These are phyloP conservation scores for Schwanniomyces yamadae DNA, from an alignment of 805 yeast genomes.

Conservation along the genomic window DNA sequence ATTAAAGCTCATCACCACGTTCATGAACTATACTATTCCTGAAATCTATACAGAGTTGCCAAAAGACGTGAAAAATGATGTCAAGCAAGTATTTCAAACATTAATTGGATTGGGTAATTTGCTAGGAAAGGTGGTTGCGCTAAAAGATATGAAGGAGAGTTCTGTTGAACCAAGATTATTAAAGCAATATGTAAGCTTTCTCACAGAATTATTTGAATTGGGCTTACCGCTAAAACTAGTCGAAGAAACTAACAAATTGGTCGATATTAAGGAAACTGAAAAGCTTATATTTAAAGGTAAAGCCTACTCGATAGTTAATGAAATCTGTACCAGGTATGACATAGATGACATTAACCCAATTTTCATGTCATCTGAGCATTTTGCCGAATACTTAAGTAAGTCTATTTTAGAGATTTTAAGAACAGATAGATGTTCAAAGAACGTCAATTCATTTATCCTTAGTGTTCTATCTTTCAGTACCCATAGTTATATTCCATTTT, in stretches of 20 bases:
- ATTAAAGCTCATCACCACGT: constrained; percentile 16
- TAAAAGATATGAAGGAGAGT: constrained; percentile 4
- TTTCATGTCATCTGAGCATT: constrained; percentile 17
- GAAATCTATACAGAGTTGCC: constrained; percentile 24
- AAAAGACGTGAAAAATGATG: constrained; percentile 5
- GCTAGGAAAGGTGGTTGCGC: constrained; percentile 12
- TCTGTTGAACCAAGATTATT: constrained; percentile 4
- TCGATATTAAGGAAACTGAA: constrained; percentile 32
- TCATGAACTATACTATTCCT: constrained; percentile 35
- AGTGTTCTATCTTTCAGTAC: constrained; percentile 24
- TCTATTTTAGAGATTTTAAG: constrained; percentile 16
- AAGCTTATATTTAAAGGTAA: constrained; percentile 37
- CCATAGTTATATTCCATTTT: constrained; percentile 13
- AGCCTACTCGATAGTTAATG: constrained; percentile 24
- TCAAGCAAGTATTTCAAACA: constrained; percentile 18
- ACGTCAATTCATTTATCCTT: constrained; percentile 15
- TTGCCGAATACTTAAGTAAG: constrained; percentile 17
- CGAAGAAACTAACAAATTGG: not conserved
- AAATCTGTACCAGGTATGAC: constrained; percentile 11
- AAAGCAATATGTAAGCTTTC: constrained; percentile 2
- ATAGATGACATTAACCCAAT: constrained; percentile 8
- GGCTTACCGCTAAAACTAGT: constrained; percentile 14
- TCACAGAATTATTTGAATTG: constrained; percentile 9
- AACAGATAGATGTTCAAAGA: not conserved
- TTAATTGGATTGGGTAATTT: constrained; percentile 34